Base-by-base conservation (phyloP, 176 grass and related monocot genomes). In the Coix lacrymajobi region DNA sequence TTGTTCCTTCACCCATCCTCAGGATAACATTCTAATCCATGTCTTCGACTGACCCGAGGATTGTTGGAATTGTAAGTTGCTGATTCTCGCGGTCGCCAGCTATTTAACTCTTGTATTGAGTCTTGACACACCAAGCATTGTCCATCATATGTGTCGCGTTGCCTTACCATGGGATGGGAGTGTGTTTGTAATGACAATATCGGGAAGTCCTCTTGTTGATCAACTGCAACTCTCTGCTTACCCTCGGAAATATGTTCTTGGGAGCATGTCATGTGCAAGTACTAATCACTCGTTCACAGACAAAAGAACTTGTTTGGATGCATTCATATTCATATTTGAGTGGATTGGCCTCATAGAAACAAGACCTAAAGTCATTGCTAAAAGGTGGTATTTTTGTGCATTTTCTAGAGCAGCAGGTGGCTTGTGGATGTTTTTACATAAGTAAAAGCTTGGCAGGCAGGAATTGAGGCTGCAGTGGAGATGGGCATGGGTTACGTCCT, bases 51-150 rank as follows among this genome's bases (percentile, higher is more conserved):
- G 12, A 22, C 63, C 60, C 19, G 66, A 83, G 66, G 33, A 43
- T 66, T 76, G 7, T 36, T 71, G 13, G 8, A 88, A 74, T 66
- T 73, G 73, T 83, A 73, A 83, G 34, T 66, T 79, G 3, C 64
- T 43, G 28, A 66, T 84, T 79, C 75, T 88, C 57, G 26, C 0
- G 41, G 66, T 43, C 54, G 57, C 70, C 78, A 45, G 39, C 69
- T 46, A 51, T 76, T 15, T 29, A 5, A 75, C 26, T 58, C 57
- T 13, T 43, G 31, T 57, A 7, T 57, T 11, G 54, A 57, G 22
- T 11, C 54, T 24, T 57, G 22, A 56, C 19, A 63, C 43, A 12
- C 52, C 17, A 37, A 32, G 19, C 5, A 9, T 25, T 32, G 39
- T 46, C 24, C 41, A 28, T 78, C 20, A 62, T 11, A n/a, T 57